A percentile compares a stretch with the other conserved stretches of the same genome.
Evolutionary conservation across 768 basidiomycete genomes (phyloP).

Genomic region (Naematelia aurantialba): DNA sequence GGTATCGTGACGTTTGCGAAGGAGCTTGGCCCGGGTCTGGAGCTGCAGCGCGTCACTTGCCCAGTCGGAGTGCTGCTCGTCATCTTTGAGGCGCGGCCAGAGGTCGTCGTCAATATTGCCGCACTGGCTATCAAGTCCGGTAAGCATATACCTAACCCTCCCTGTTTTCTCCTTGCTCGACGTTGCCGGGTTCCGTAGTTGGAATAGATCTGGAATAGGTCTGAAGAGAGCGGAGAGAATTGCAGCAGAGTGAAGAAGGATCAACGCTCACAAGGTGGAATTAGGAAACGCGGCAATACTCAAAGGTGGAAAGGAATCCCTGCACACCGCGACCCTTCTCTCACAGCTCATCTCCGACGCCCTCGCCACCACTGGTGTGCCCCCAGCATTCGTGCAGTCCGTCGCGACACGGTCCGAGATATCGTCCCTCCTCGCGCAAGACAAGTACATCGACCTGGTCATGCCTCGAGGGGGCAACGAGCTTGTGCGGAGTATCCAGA

Average conservation of each 20-base stretch:
- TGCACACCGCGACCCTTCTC: slow-evolving; percentile 69
- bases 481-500: slow-evolving; percentile 83
- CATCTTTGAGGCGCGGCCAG: slow-evolving; percentile 95
- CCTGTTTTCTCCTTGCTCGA: no score
- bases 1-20: slow-evolving; percentile 82
- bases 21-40: slow-evolving; percentile 78
- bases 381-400: slow-evolving; percentile 78
- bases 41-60: slow-evolving; percentile 89
- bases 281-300: slow-evolving; percentile 96
- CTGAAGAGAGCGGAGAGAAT: no score
- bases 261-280: slow-evolving; percentile 88
- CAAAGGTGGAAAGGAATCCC: slow-evolving; percentile 96
- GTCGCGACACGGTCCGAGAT: slow-evolving; percentile 91
- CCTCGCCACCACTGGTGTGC: slow-evolving; percentile 67
- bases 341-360: slow-evolving; percentile 75
- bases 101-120: slow-evolving; percentile 96
- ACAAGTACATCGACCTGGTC: slow-evolving; percentile 91
- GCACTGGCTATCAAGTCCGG: slow-evolving; percentile 95
- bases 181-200: no score
- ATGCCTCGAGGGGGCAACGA: slow-evolving; percentile 93
- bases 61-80: slow-evolving; percentile 94
- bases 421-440: slow-evolving; percentile 75
- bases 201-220: no score
- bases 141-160: slow-evolving; percentile 49
- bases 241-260: no score